Evolutionary conservation across 176 grass and related monocot genomes (phyloP).

Genomic region (Avena sativa): DNA sequence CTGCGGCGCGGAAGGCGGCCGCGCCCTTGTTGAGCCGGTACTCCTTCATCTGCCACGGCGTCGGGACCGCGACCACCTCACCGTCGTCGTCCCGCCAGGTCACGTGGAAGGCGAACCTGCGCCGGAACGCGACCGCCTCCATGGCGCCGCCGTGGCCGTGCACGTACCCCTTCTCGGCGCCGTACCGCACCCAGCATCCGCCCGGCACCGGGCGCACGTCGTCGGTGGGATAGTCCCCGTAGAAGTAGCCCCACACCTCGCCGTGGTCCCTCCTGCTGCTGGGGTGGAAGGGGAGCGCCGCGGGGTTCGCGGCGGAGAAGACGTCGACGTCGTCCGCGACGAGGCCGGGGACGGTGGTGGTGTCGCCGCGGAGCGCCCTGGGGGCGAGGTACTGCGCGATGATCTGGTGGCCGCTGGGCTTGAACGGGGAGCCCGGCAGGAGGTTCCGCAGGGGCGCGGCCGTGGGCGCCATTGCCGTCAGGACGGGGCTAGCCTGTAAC

Average conservation of each 20-base stretch:
- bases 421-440: background rate
- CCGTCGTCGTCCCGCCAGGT: background rate
- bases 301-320: conserved; percentile 3
- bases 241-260: conserved; percentile 23
- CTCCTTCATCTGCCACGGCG: conserved; percentile 32
- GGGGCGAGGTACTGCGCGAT: conserved; percentile 8
- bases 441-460: background rate
- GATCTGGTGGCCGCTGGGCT: conserved; percentile 21
- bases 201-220: background rate
- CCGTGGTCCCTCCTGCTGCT: background rate
- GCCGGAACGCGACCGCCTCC: conserved; percentile 12
- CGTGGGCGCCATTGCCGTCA: background rate
- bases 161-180: conserved; percentile 11
- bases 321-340: conserved; percentile 15
- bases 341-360: background rate
- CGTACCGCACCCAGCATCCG: background rate
- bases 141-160: background rate
- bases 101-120: conserved; percentile 15
- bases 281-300: conserved; percentile 6
- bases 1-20: background rate
- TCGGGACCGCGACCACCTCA: background rate
- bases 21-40: conserved; percentile 29
- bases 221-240: background rate
- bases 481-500: background rate
- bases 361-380: conserved; percentile 21